Evolutionary conservation across 345 rosid species (phyloP).

Genomic region (Passiflora organensis): DNA sequence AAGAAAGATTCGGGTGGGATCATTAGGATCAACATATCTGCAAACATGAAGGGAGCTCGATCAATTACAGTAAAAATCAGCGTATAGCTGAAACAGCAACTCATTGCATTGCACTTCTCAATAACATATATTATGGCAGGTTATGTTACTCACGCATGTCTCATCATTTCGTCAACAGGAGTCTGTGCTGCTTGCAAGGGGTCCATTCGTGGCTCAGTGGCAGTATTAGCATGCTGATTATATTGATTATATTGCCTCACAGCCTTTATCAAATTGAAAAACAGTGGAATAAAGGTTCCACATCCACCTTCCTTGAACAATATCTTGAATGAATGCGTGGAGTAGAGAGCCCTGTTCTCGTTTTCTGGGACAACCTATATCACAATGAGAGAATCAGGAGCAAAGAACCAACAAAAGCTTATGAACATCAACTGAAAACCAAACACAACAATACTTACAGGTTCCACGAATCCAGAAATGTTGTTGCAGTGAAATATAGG

Average conservation of each 20-base stretch:
- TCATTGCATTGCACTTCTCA: too few relatives aligned
- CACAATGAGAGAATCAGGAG: neutral
- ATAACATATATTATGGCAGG: neutral
- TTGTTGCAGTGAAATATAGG: slow-evolving; percentile 95
- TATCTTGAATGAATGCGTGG: slow-evolving; percentile 82
- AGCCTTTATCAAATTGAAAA: slow-evolving; percentile 65
- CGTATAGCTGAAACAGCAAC: neutral
- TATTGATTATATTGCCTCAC: slow-evolving; percentile 64
- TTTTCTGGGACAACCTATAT: slow-evolving; percentile 81
- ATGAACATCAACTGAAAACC: neutral
- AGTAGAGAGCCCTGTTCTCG: slow-evolving; percentile 73
- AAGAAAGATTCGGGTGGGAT: slow-evolving; percentile 77
- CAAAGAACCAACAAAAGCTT: neutral
- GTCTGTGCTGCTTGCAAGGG: slow-evolving; percentile 83
- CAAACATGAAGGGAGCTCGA: slow-evolving; percentile 15
- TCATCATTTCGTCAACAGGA: slow-evolving; percentile 97
- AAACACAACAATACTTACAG: slow-evolving; percentile 51
- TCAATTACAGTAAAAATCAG: too few relatives aligned
- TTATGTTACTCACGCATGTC: slow-evolving; percentile 80
- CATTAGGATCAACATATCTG: slow-evolving; percentile 94
- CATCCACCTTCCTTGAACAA: slow-evolving; percentile 96
- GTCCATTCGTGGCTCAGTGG: slow-evolving; percentile 45
- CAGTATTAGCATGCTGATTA: slow-evolving; percentile 21
- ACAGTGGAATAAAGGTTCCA: slow-evolving; percentile 89
- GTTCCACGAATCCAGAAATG: slow-evolving; percentile 79